Evolutionary conservation across 2,329 filamentous ascomycete species (phyloP).

Genomic region (Fusarium mundagurra): DNA sequence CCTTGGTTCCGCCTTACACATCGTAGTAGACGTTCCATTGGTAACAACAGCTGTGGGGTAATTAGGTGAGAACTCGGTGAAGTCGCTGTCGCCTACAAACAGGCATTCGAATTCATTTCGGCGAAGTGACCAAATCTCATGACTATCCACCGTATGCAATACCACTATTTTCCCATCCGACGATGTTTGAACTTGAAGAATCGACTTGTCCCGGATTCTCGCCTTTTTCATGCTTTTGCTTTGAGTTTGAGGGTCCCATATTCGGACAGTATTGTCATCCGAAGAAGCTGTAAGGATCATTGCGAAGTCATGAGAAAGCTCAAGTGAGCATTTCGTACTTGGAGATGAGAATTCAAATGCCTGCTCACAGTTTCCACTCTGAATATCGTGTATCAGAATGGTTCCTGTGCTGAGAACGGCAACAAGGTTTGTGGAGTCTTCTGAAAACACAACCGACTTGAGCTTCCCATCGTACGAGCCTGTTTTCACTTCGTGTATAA

Average conservation of each 20-base stretch:
- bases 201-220: accelerated
- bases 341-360: accelerated
- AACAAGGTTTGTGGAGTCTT: not conserved
- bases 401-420: not conserved
- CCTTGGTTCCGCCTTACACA: accelerated
- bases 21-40: accelerated
- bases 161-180: not conserved
- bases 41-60: accelerated
- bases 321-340: accelerated
- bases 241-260: not conserved
- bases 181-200: accelerated
- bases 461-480: accelerated
- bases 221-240: accelerated
- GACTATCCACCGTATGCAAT: accelerated
- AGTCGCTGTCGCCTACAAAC: accelerated
- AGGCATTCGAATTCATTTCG: not conserved
- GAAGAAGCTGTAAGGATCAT: not conserved
- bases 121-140: accelerated
- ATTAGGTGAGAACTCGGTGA: not conserved
- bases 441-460: accelerated
- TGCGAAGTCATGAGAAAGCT: not conserved
- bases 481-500: not conserved
- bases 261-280: not conserved
- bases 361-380: accelerated
- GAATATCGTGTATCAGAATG: not conserved